These are phyloP conservation scores for Microbotryum violaceum DNA, from an alignment of 1,284 basidiomycete genomes.

Conservation along the genomic window DNA sequence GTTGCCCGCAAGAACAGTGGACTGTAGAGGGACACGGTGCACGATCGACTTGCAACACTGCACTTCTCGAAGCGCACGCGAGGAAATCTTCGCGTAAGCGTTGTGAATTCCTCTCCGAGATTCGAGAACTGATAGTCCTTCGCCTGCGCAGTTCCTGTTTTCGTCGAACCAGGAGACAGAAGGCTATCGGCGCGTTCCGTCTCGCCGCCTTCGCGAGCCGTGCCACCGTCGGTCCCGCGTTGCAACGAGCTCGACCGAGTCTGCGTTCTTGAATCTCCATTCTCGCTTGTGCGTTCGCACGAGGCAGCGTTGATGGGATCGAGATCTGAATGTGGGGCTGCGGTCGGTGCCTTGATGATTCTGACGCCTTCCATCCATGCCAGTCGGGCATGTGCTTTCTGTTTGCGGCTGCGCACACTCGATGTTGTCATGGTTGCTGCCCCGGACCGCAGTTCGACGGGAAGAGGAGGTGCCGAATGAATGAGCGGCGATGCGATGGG, in stretches of 20 bases:
- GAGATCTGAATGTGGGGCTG: neutral
- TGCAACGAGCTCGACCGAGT: constrained; percentile 25
- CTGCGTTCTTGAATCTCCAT: neutral
- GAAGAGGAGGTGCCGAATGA: neutral
- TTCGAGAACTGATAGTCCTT: constrained; percentile 19
- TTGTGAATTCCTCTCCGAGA: constrained; percentile 51
- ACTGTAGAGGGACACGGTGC: constrained; percentile 77
- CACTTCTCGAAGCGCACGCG: constrained; percentile 80
- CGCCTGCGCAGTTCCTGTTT: constrained; percentile 21
- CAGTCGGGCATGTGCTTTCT: constrained; percentile 30
- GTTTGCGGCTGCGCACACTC: constrained; percentile 17
- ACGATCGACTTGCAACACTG: constrained; percentile 57
- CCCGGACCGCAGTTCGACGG: neutral
- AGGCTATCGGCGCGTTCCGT: constrained; percentile 27
- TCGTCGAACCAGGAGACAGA: constrained; percentile 11
- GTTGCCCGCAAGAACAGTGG: constrained; percentile 81
- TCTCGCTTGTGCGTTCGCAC: neutral
- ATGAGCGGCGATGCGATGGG: neutral
- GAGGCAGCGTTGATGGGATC: neutral
- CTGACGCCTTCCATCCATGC: constrained; percentile 37
- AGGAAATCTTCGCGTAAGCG: constrained; percentile 62
- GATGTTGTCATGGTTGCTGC: constrained; percentile 27
- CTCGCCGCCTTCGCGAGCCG: constrained; percentile 28
- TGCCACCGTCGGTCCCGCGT: constrained; percentile 24
- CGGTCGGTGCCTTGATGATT: constrained; percentile 17